phyloP scores from a whole-genome alignment of 2,329 filamentous ascomycete genomes.

The Alternaria brassicae region DNA sequence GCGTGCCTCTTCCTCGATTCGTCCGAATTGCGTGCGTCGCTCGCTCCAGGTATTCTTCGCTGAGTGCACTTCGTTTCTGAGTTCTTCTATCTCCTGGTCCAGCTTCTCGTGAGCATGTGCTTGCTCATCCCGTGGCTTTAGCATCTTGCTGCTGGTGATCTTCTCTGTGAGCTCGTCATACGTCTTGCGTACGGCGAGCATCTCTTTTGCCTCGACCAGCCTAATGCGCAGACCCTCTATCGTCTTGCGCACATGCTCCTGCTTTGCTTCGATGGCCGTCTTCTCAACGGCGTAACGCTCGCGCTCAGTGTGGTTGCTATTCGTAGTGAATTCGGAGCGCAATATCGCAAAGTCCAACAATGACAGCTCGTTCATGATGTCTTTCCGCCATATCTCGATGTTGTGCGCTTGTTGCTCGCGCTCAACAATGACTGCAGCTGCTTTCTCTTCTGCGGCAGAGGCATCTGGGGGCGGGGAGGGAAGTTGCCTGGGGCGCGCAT shows the following conservation, averaged over 20 bases:
- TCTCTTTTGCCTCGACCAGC: conserved; percentile 70
- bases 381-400: conserved; percentile 76
- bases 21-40: conserved; percentile 82
- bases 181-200: conserved; percentile 77
- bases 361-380: conserved; percentile 86
- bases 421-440: conserved; percentile 54
- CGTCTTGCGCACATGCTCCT: conserved; percentile 76
- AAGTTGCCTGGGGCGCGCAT: conserved; percentile 62
- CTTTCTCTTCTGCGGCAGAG: conserved; percentile 54
- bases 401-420: conserved; percentile 61
- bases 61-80: conserved; percentile 82
- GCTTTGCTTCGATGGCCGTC: conserved; percentile 76
- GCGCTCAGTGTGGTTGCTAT: conserved; percentile 83
- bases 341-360: conserved; percentile 86
- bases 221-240: conserved; percentile 76
- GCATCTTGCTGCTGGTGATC: conserved; percentile 80
- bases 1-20: conserved; percentile 91
- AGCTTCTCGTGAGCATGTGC: conserved; percentile 78
- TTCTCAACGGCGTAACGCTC: conserved; percentile 84
- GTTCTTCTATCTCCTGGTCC: conserved; percentile 84
- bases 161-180: conserved; percentile 89
- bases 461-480: conserved; percentile 73
- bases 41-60: conserved; percentile 86
- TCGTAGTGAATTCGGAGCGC: conserved; percentile 84
- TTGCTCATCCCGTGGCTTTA: conserved; percentile 86